Base-by-base conservation (phyloP, 306 rosid genomes). In the Malus asiatica region DNA sequence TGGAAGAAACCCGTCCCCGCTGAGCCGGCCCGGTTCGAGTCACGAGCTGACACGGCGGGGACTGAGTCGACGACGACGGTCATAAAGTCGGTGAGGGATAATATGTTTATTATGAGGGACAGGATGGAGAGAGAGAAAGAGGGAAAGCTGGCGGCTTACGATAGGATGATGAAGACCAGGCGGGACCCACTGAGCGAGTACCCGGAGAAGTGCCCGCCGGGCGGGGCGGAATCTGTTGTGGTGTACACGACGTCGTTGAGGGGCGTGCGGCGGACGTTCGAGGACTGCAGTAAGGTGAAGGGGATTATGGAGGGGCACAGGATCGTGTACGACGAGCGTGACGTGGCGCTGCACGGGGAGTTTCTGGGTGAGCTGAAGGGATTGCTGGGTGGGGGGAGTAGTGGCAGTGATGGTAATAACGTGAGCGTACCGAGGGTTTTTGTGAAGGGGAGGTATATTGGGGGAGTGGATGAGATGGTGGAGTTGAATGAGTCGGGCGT, bases 211-310 rank as follows among this genome's bases (percentile, higher is more conserved):
- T 86, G 89, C n/a, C 98, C 98, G 0, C 95, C 93, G 0, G 91
- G 93, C 0, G 97, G 96, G 0, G 76, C 35, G 1, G 92, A 92
- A 8, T 29, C 80, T 11, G 93, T 92, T 77, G 98, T 94, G 63
- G 76, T 94, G 11, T 94, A 92, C 80, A 94, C 98, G 78, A 94
- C 98, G 83, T 91, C 98, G 75, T 68, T 94, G 73, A 73, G 95
- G 0, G 98, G 98, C 4, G 90, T 94, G 3, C 72, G 98, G 42
- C 85, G 87, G 75, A 94, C 98, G 23, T 85, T 72, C 59, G 97
- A 92, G 80, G 96, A 92, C 1, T 94, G 98, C 57, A 86, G 81
- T 69, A 67, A 76, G 4, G 97, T 87, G 69, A 82, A 87, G 38
- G 75, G 89, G 14, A 46, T 94, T 8, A 60, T 94, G 73, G 97